A percentile compares a stretch with the other conserved stretches of the same genome.
Conservation (phyloP, 352 stramenopile genomes). For the Phytophthora multivora region DNA sequence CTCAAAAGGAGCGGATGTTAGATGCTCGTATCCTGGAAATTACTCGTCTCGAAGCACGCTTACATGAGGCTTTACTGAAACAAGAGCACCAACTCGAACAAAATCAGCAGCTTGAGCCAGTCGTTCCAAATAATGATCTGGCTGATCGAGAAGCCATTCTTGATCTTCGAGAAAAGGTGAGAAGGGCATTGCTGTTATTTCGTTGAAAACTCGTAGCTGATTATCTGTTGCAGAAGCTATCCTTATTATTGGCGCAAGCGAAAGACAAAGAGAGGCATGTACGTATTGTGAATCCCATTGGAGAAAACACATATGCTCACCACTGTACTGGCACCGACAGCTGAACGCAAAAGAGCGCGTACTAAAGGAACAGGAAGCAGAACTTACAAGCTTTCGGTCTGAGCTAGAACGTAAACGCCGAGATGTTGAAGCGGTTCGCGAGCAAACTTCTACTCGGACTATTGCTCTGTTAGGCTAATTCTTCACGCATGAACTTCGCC, state of each 20-base stretch:
- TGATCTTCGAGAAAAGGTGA: constrained; percentile 39
- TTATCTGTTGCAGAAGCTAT: constrained; percentile 24
- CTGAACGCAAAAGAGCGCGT: constrained; percentile 50
- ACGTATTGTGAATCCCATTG: background rate
- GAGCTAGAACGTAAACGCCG: constrained; percentile 20
- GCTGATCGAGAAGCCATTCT: constrained; percentile 32
- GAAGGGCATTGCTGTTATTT: background rate
- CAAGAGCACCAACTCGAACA: background rate
- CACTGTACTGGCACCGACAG: constrained; percentile 9
- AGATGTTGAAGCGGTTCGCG: constrained; percentile 2
- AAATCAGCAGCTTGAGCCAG: constrained; percentile 2
- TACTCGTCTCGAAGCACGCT: constrained; percentile 42
- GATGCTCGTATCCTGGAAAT: constrained; percentile 49
- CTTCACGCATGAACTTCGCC: background rate
- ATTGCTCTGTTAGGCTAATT: background rate
- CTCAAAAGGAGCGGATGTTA: constrained; percentile 40
- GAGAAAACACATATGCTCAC: background rate
- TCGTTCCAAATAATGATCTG: constrained; percentile 2
- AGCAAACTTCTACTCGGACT: background rate
- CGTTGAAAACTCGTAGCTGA: background rate
- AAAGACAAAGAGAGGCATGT: constrained; percentile 44
- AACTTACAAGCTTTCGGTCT: constrained; percentile 30
- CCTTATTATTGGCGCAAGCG: constrained; percentile 15
- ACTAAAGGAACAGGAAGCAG: constrained; percentile 45
- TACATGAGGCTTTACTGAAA: constrained; percentile 46